Conservation (phyloP, 345 rosid genomes). For the Eucalyptus regnans region DNA sequence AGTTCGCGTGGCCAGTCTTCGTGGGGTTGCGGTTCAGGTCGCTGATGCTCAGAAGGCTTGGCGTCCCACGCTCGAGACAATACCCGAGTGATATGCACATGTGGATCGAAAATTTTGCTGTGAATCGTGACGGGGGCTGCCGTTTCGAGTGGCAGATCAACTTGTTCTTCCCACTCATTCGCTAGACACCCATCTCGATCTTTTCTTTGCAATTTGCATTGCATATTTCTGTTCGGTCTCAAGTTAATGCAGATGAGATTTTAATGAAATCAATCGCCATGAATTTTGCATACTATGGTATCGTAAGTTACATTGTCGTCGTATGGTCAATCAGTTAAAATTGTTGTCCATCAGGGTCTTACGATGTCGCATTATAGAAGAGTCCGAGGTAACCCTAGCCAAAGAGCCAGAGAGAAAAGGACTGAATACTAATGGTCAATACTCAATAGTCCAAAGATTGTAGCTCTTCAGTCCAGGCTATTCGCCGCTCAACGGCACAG, state of each 20-base stretch:
- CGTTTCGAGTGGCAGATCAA: neutral
- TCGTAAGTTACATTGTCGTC: neutral
- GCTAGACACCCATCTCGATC: neutral
- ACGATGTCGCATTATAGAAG: neutral
- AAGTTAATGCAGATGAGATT: neutral
- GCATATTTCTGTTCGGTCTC: neutral
- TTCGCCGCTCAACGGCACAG: neutral
- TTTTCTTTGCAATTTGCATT: neutral
- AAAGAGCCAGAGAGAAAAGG: too few relatives aligned
- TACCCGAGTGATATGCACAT: constrained; percentile 30
- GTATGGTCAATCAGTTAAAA: neutral
- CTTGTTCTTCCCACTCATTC: neutral
- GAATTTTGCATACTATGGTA: neutral
- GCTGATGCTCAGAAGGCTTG: constrained; percentile 46
- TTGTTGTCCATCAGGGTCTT: neutral
- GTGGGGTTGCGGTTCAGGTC: constrained; percentile 50
- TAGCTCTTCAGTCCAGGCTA: neutral
- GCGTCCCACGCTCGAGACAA: constrained; percentile 64
- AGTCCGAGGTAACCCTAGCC: neutral
- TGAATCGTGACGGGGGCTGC: neutral
- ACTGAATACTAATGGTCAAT: fast-evolving
- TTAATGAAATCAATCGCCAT: neutral
- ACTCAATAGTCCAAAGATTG: neutral
- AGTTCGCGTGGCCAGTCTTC: constrained; percentile 44
- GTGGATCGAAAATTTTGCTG: neutral